Base-by-base conservation (phyloP, 768 basidiomycete genomes). In the Lentinula detonsa region DNA sequence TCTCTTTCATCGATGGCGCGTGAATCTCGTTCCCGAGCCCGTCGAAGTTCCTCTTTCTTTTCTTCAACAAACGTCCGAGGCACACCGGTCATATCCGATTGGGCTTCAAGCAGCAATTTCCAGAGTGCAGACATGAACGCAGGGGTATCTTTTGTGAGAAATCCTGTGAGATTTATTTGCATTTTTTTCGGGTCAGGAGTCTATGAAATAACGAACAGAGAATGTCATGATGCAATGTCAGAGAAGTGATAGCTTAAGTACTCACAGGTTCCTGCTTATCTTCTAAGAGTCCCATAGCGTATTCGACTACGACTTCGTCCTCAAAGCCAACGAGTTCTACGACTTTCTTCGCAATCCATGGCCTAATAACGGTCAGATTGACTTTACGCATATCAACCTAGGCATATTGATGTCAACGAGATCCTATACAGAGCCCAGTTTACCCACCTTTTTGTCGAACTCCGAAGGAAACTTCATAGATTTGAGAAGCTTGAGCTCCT, bases 361-460 rank as follows among this genome's bases (percentile, higher is more conserved):
- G 93, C 62, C 91, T 81, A 69, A 99, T 91, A 66, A 98, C 94
- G 16, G 83, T 78, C 63, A 98, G 67, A 72, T 98, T 97, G 63
- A 98, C 94, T 80, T 98, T 95, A 39, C 92, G 85, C 84, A 95
- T 90, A 71, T 98, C 95, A 49, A 97, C 94, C 91, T 91, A 46
- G 16, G 42, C 21, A 51, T 11, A 39, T 15, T 49, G 7, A 2
- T 1, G 15, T 37, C 28, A 34, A 39, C 31, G 50, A n/a, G 52
- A 5, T 15, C 58, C 37, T 28, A 33, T 16, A 45, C 23, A 11
- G 58, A n/a, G 11, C 33, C 28, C 11, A 31, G 18, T 7, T 61
- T 37, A 37, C 31, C 67, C 50, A 87, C 90, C 83, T 95, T 97
- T 77, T 89, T 88, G 54, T 92, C 87, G 67, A 95, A 97, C 67